Conservation (phyloP, 2,329 filamentous ascomycete species). For the Nannizzia gypsea region DNA sequence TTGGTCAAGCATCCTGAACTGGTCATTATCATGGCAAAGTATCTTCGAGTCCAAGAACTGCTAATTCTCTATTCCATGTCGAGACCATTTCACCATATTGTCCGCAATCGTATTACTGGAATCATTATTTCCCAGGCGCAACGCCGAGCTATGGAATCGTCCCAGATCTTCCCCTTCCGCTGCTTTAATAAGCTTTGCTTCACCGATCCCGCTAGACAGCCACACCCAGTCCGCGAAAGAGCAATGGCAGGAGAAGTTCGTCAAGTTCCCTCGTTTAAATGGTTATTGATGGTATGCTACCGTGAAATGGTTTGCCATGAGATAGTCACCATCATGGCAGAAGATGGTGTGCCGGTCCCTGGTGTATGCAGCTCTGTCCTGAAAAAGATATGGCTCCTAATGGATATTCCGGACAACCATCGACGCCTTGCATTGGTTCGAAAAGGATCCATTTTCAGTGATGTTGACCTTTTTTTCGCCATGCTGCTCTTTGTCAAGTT, state of each 20-base stretch:
- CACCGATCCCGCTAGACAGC: constrained; percentile 43
- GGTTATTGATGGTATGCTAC: constrained; percentile 54
- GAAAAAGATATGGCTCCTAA: constrained; percentile 60
- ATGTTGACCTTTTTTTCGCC: constrained; percentile 49
- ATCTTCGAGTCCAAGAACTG: constrained; percentile 46
- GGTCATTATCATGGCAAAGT: constrained; percentile 43
- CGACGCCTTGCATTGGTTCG: constrained; percentile 46
- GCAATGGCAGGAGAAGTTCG: constrained; percentile 30
- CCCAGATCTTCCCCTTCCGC: constrained; percentile 48
- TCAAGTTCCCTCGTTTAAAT: constrained; percentile 51
- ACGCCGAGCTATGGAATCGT: constrained; percentile 44
- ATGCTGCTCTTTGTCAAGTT: constrained; percentile 61
- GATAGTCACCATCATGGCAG: constrained; percentile 51
- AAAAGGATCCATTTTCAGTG: constrained; percentile 44
- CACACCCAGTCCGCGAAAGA: constrained; percentile 28
- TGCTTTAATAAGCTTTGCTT: constrained; percentile 48
- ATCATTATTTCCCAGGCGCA: constrained; percentile 47
- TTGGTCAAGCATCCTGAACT: constrained; percentile 35
- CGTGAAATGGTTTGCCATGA: constrained; percentile 47
- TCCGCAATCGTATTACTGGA: constrained; percentile 49
- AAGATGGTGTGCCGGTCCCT: constrained; percentile 48
- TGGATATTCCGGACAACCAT: constrained; percentile 51
- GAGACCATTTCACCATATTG: constrained; percentile 48
- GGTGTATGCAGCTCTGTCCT: constrained; percentile 37
- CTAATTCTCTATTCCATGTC: constrained; percentile 55